Base-by-base conservation (phyloP, 2,329 filamentous ascomycete genomes). In the Cercospora sp. region DNA sequence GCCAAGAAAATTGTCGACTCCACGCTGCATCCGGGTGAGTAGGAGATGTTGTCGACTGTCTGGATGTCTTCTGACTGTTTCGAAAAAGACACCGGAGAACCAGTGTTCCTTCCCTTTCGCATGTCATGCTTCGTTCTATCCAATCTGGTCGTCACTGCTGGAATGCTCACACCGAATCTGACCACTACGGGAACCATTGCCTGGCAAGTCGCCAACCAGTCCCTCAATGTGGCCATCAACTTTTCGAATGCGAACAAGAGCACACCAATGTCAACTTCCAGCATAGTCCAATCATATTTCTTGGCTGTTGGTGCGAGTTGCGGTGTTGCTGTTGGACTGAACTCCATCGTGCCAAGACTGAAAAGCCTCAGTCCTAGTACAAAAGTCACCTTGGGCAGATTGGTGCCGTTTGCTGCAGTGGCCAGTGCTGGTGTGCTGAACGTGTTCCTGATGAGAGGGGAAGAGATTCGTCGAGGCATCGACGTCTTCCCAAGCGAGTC, bases 1-100 rank as follows among this genome's bases (percentile, higher is more conserved):
- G 95, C 95, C 55, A 99, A 99, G 87, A 97, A 97, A 85, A 89
- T 97, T 73, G 92, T 98, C 66, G 95, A 99, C 81, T 94, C 95
- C 69, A 99, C 95, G 13, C 82, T 99, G 72, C 95, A 99, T 79
- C 95, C 95, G 73, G 93, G 93, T 96, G 88, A 73, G 85, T 69
- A 40, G 10, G 16, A 42, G 1, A 26, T 40, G n/a, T 13, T 51
- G 28, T n/a, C 30, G 8, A 7, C 16, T 18, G 1, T 20, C 18
- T 13, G 30, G 45, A 13, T 3, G 7, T 26, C 45, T 13, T 59
- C 59, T 68, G n/a, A 65, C 20, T 9, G n/a, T 3, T 26, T 31
- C 20, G 10, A 10, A n/a, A 57, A 72, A 96, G 95, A 99, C 80
- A 98, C 94, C 18, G 95, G 95, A 73, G 85, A 94, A 79, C 90